These are phyloP conservation scores for Rosellinia necatrix DNA, from an alignment of 2,329 filamentous ascomycete genomes.

Conservation along the genomic window DNA sequence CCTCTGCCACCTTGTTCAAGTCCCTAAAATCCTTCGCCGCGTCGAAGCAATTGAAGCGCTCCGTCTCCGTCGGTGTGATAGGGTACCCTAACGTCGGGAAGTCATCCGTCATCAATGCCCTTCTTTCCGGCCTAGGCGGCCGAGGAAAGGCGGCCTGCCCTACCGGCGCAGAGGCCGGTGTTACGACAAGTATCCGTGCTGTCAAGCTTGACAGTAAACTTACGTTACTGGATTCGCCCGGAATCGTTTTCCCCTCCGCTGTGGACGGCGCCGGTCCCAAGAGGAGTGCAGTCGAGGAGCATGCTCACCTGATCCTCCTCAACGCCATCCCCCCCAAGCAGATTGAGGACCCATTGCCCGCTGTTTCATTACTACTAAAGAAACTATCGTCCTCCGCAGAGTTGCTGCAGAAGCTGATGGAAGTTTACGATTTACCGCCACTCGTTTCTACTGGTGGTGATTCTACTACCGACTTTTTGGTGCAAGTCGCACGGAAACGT, in stretches of 20 bases:
- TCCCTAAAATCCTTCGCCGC: conserved; percentile 89
- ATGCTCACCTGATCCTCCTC: conserved; percentile 83
- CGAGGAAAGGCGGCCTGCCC: conserved; percentile 74
- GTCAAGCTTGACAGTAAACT: conserved; percentile 96
- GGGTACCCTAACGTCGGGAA: conserved; percentile 97
- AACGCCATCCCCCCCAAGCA: conserved; percentile 93
- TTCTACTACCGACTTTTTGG: conserved; percentile 84
- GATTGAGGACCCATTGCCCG: conserved; percentile 89
- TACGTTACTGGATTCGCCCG: conserved; percentile 90
- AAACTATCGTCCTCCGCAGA: conserved; percentile 74
- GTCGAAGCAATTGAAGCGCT: conserved; percentile 81
- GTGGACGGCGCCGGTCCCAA: conserved; percentile 29
- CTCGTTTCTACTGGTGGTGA: conserved; percentile 75
- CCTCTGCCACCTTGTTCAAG: conserved; percentile 82
- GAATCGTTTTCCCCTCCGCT: conserved; percentile 87
- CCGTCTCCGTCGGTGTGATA: conserved; percentile 89
- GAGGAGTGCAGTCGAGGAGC: conserved; percentile 67
- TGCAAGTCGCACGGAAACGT: conserved; percentile 93
- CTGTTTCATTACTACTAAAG: conserved; percentile 81
- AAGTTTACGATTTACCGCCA: conserved; percentile 82
- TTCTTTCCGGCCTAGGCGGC: conserved; percentile 76
- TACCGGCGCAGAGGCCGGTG: conserved; percentile 87
- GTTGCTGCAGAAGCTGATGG: conserved; percentile 77
- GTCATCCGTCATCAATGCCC: conserved; percentile 93
- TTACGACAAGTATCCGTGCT: conserved; percentile 84